phyloP scores from a whole-genome alignment of 2,329 filamentous ascomycete genomes.

The Epichloe glyceriae region DNA sequence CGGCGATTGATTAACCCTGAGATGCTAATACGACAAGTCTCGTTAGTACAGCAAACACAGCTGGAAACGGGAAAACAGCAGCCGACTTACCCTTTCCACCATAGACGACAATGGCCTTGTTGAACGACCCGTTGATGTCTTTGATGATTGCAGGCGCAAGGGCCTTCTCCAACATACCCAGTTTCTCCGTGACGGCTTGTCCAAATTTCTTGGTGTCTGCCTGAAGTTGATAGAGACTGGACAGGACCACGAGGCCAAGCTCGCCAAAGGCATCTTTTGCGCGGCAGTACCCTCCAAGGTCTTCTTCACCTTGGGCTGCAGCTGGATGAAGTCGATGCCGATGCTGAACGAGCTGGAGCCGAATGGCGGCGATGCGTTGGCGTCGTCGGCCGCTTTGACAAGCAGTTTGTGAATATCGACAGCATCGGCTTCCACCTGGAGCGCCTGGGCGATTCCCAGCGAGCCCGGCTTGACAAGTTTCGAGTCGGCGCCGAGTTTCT shows the following conservation, averaged over 20 bases:
- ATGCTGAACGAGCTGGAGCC: background rate
- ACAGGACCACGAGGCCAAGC: background rate
- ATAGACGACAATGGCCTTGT: constrained; percentile 1
- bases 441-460: constrained; percentile 1
- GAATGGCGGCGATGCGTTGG: background rate
- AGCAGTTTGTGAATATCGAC: constrained; percentile 2
- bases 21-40: no score
- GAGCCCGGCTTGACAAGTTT: constrained; percentile 1
- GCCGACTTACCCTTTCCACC: background rate
- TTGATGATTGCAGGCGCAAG: background rate
- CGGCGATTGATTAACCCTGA: no score
- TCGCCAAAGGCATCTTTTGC: background rate
- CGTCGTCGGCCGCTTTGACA: background rate
- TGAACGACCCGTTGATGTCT: background rate
- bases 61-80: background rate
- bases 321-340: background rate
- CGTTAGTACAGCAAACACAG: no score
- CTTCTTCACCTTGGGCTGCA: constrained; percentile 1
- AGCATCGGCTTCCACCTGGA: background rate
- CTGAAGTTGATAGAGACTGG: constrained; percentile 1
- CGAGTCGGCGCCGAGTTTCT: background rate
- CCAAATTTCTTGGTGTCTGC: background rate
- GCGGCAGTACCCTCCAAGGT: background rate
- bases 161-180: background rate
- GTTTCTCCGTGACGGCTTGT: background rate